Percentiles rank a stretch among this genome's conserved stretches.
These are phyloP conservation scores for Colletotrichum higginsianum DNA, from an alignment of 2,329 filamentous ascomycete species.

Conservation along the genomic window DNA sequence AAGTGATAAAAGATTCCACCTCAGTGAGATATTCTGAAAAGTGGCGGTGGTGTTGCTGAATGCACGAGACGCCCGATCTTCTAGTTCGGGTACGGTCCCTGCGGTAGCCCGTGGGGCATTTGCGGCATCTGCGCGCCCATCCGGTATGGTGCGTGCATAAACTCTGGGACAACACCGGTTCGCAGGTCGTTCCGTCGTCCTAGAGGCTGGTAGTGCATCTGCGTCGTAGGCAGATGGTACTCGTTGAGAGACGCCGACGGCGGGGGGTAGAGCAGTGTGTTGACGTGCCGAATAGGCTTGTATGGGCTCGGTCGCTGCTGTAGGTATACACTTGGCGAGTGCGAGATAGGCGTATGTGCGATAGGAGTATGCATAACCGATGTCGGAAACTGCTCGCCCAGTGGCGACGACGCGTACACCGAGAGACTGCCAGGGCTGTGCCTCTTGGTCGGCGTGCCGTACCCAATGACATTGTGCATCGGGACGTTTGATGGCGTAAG, in stretches of 20 bases:
- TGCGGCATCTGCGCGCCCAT: conserved; percentile 37
- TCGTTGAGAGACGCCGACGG: conserved; percentile 84
- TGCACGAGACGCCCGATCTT: conserved; percentile 36
- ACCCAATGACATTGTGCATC: conserved; percentile 54
- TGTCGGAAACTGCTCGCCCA: conserved; percentile 72
- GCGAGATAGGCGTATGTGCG: conserved; percentile 74
- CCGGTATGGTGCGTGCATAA: conserved; percentile 47
- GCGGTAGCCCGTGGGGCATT: conserved; percentile 43
- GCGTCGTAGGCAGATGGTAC: conserved; percentile 76
- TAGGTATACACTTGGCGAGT: conserved; percentile 90
- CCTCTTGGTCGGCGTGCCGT: conserved; percentile 67
- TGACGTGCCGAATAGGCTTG: conserved; percentile 89
- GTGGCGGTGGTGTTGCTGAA: not conserved
- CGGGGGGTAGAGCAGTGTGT: conserved; percentile 91
- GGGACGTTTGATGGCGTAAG: conserved; percentile 38
- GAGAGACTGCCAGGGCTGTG: conserved; percentile 66
- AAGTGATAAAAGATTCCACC: conserved; percentile 21
- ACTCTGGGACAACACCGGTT: conserved; percentile 80
- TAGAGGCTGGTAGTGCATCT: conserved; percentile 88
- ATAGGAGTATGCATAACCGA: conserved; percentile 71
- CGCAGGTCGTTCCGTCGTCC: conserved; percentile 78
- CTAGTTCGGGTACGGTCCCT: conserved; percentile 56
- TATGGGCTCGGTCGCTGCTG: conserved; percentile 93
- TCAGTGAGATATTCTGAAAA: conserved; percentile 6
- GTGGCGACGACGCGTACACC: conserved; percentile 76